phyloP scores from a whole-genome alignment of 2,329 filamentous ascomycete genomes.

The Calonectria ilicicola region DNA sequence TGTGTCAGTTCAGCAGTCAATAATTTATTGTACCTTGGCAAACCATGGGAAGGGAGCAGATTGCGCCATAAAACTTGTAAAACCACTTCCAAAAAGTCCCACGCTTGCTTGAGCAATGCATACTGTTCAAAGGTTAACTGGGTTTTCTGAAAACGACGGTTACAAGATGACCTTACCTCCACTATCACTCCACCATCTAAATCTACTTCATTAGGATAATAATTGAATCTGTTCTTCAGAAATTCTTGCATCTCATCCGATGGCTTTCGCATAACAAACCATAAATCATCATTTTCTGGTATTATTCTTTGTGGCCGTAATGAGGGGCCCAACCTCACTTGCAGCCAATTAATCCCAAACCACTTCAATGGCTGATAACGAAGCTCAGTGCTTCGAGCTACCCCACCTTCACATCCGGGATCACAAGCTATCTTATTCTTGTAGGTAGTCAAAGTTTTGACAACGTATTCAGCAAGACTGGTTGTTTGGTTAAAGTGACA shows the following conservation, averaged over 20 bases:
- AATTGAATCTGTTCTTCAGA: not conserved
- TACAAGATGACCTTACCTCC: not conserved
- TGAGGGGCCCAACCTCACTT: not conserved
- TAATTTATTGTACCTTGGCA: not conserved
- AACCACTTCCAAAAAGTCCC: not conserved
- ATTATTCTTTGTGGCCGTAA: not conserved
- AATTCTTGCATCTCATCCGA: not conserved
- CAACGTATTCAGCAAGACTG: not conserved
- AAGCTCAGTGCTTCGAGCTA: not conserved
- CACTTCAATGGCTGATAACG: not conserved
- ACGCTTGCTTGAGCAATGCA: not conserved
- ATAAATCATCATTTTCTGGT: not conserved
- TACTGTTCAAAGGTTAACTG: not conserved
- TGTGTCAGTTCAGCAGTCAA: not conserved
- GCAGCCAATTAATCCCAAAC: not conserved
- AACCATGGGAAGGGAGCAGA: not conserved
- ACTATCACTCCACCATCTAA: not conserved
- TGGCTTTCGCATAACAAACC: not conserved
- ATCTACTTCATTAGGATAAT: not conserved
- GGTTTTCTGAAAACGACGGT: no score
- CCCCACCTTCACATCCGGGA: not conserved
- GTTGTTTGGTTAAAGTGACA: not conserved
- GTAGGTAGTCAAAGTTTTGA: not conserved
- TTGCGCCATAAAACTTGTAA: not conserved
- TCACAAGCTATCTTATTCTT: not conserved